phyloP scores from a whole-genome alignment of 352 stramenopile genomes.

The Pythium dissotocum region DNA sequence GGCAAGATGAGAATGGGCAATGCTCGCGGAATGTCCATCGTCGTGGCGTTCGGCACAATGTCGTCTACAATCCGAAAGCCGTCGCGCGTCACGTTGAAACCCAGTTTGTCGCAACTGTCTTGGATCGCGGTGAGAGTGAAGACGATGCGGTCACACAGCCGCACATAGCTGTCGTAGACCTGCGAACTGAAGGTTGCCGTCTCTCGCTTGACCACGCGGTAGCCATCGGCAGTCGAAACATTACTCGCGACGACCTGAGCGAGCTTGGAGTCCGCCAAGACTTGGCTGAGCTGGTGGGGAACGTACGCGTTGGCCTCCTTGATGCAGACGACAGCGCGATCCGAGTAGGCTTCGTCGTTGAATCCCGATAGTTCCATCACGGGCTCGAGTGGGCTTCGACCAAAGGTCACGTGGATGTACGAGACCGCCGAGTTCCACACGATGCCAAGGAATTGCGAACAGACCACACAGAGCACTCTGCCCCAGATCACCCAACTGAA shows the following conservation, averaged over 20 bases:
- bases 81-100: no score
- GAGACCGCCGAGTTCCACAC: constrained; percentile 15
- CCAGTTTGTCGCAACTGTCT: no score
- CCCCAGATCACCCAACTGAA: constrained; percentile 1
- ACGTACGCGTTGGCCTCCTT: constrained; percentile 22
- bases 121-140: constrained; percentile 18
- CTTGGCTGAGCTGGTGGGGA: constrained; percentile 29
- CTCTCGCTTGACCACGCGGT: constrained; percentile 26
- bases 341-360: constrained; percentile 43
- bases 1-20: no score
- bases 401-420: background rate
- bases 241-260: constrained; percentile 6
- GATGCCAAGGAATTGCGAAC: constrained; percentile 30
- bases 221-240: constrained; percentile 17
- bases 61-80: no score
- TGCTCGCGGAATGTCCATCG: no score
- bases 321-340: constrained; percentile 37
- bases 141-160: constrained; percentile 20
- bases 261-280: constrained; percentile 7
- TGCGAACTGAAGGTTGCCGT: background rate
- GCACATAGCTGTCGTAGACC: background rate
- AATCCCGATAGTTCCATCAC: constrained; percentile 6
- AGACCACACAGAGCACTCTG: constrained; percentile 5
- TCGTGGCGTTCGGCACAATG: no score
- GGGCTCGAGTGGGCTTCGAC: background rate